A percentile compares a stretch with the other conserved stretches of the same genome.
Evolutionary conservation across 345 rosid genomes (phyloP).

Genomic region (Boechera retrofracta): DNA sequence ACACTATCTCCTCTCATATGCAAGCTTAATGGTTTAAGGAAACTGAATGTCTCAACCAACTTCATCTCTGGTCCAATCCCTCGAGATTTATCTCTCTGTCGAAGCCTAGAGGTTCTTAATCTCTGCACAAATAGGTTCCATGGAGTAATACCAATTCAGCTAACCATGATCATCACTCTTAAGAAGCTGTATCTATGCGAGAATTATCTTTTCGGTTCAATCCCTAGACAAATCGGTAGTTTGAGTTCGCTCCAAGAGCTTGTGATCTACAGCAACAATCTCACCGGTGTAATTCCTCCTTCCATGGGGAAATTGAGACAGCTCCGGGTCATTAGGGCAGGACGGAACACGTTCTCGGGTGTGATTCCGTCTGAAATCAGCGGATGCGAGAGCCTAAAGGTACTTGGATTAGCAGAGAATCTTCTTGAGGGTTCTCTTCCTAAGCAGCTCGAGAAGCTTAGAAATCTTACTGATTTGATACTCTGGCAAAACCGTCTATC

Average conservation of each 20-base stretch:
- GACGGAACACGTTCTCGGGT: conserved; percentile 69
- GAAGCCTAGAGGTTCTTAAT: conserved; percentile 55
- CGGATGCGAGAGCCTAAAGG: conserved; percentile 66
- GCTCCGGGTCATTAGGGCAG: conserved; percentile 68
- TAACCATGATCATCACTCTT: conserved; percentile 56
- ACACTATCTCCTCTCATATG: conserved; percentile 64
- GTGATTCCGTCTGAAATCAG: conserved; percentile 71
- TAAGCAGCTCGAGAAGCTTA: conserved; percentile 59
- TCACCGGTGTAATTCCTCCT: conserved; percentile 68
- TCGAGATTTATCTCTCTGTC: conserved; percentile 52
- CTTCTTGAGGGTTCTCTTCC: conserved; percentile 74
- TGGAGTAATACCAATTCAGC: conserved; percentile 62
- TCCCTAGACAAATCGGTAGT: conserved; percentile 63
- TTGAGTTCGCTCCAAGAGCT: conserved; percentile 63
- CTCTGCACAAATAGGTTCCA: conserved; percentile 77
- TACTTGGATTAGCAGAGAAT: conserved; percentile 85
- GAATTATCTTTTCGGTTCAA: conserved; percentile 60
- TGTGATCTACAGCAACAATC: conserved; percentile 71
- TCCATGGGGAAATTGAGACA: conserved; percentile 57
- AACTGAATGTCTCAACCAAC: conserved; percentile 61
- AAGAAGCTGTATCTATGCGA: conserved; percentile 58
- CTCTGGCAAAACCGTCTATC: conserved; percentile 75
- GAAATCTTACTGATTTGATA: conserved; percentile 63
- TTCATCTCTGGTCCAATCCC: conserved; percentile 65
- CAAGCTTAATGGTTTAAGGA: conserved; percentile 51